These are phyloP conservation scores for Aphanomyces stellatus DNA, from an alignment of 352 stramenopile species.

Conservation along the genomic window DNA sequence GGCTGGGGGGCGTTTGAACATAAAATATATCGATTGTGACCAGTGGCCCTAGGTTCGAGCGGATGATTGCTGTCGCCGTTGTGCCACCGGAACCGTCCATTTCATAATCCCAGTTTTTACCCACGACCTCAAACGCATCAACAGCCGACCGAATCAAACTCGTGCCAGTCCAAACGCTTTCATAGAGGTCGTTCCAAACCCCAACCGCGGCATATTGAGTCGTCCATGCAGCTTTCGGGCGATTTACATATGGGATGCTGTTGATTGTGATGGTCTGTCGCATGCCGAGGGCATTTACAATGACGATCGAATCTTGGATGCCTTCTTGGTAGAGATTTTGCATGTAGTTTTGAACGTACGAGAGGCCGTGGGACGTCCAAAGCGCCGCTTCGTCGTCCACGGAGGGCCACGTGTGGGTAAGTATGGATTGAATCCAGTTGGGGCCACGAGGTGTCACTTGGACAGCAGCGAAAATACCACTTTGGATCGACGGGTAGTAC, in stretches of 20 bases:
- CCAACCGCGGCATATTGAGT: not conserved
- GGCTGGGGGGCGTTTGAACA: too few relatives aligned
- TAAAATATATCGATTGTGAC: not conserved
- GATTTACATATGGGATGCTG: not conserved
- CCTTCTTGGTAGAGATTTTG: not conserved
- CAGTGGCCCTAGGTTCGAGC: not conserved
- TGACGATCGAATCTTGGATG: not conserved
- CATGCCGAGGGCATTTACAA: not conserved
- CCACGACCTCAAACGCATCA: not conserved
- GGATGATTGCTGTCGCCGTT: too few relatives aligned
- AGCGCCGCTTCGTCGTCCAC: not conserved
- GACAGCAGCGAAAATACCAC: too few relatives aligned
- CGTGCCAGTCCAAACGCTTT: not conserved
- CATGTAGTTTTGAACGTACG: not conserved
- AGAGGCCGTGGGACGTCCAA: not conserved
- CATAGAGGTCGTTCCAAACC: too few relatives aligned
- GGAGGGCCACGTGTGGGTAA: not conserved
- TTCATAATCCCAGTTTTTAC: not conserved
- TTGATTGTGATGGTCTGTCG: not conserved
- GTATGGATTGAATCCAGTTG: too few relatives aligned
- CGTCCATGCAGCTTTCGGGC: not conserved
- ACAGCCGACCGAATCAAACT: not conserved
- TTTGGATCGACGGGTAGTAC: too few relatives aligned
- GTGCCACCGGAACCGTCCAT: too few relatives aligned
- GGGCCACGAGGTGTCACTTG: too few relatives aligned